Conservation (phyloP, 2,329 filamentous ascomycete species). For the Dendryphion nanum region DNA sequence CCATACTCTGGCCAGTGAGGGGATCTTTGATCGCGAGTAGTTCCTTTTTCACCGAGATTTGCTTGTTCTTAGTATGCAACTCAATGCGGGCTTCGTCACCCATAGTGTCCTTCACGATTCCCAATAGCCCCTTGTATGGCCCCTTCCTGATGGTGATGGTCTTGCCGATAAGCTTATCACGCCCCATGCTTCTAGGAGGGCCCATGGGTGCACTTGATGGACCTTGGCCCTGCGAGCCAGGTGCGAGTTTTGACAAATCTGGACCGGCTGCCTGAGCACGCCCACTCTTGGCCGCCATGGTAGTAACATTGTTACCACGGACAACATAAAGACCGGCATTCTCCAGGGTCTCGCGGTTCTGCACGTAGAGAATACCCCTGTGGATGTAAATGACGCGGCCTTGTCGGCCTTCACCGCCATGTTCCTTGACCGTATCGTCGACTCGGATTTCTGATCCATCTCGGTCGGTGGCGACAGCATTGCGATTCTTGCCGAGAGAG, state of each 20-base stretch:
- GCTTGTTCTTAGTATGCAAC: constrained; percentile 91
- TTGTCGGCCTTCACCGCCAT: constrained; percentile 77
- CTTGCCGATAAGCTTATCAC: constrained; percentile 84
- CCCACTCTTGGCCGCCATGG: constrained; percentile 91
- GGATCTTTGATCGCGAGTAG: constrained; percentile 81
- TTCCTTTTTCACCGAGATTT: constrained; percentile 78
- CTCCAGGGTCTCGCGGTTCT: constrained; percentile 79
- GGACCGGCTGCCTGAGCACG: constrained; percentile 69
- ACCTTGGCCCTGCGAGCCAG: constrained; percentile 63
- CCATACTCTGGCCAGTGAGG: constrained; percentile 73
- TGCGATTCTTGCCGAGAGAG: constrained; percentile 77
- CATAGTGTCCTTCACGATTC: constrained; percentile 93
- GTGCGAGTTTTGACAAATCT: constrained; percentile 89
- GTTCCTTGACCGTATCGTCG: constrained; percentile 91
- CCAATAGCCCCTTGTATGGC: constrained; percentile 86
- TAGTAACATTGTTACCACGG: constrained; percentile 79
- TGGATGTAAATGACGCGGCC: constrained; percentile 94
- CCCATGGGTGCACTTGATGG: constrained; percentile 52
- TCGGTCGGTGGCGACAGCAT: constrained; percentile 86
- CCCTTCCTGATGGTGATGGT: constrained; percentile 87
- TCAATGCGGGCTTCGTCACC: constrained; percentile 85
- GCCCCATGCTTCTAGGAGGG: constrained; percentile 71
- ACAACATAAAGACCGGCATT: constrained; percentile 90
- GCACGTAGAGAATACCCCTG: constrained; percentile 86
- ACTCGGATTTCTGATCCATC: constrained; percentile 89